These are phyloP conservation scores for Flaveria bidentis DNA, from an alignment of 129 eudicot genomes.

Conservation along the genomic window DNA sequence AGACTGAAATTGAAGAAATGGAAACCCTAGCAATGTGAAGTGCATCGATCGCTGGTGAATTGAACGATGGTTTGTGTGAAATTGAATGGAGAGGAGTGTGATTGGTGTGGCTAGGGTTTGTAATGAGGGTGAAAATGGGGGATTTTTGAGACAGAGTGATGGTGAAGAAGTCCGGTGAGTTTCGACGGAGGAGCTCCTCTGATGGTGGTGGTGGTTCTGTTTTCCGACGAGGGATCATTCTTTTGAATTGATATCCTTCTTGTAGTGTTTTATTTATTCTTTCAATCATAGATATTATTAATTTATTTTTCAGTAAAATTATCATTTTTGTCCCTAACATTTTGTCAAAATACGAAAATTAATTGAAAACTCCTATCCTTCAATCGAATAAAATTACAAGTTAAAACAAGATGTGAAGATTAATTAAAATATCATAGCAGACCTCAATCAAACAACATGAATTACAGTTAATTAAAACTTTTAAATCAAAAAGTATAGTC, in stretches of 20 bases:
- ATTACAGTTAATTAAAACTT: too few relatives aligned
- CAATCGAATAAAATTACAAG: too few relatives aligned
- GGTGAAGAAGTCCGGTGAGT: slow-evolving; percentile 25
- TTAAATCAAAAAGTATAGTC: too few relatives aligned
- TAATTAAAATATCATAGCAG: too few relatives aligned
- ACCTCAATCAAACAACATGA: too few relatives aligned
- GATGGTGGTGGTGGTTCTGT: slow-evolving; percentile 23
- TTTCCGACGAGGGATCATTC: slow-evolving; percentile 31
- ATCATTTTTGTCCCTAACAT: too few relatives aligned
- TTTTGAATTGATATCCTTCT: slow-evolving; percentile 16
- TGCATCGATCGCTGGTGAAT: slow-evolving; percentile 33
- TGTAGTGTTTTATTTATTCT: background rate
- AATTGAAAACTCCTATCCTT: too few relatives aligned
- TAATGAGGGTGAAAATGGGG: slow-evolving; percentile 6
- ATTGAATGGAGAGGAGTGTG: background rate
- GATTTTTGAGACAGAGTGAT: slow-evolving; percentile 8
- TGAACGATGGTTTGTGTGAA: background rate
- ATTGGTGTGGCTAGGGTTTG: slow-evolving; percentile 54
- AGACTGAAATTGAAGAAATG: slow-evolving; percentile 15
- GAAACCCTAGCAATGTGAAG: slow-evolving; percentile 49
- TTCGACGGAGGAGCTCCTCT: slow-evolving; percentile 30
- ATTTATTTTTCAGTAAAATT: too few relatives aligned
- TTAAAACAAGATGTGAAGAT: too few relatives aligned
- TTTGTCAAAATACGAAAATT: too few relatives aligned
- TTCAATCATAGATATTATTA: background rate